Conservation (phyloP, 2,329 filamentous ascomycete species). For the Chaetomium sp. region DNA sequence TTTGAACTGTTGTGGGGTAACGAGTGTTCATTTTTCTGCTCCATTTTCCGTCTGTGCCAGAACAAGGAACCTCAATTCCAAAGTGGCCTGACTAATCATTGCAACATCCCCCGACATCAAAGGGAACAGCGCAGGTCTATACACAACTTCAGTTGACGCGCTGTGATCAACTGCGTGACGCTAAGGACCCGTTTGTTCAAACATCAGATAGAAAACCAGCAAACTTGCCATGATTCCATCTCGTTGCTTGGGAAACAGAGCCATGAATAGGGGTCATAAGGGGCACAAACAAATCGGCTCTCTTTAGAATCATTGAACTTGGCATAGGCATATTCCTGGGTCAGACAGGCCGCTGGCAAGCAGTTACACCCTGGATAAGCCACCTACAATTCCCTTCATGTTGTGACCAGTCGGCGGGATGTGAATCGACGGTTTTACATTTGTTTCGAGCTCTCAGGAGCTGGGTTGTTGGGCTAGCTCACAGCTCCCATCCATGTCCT, state of each 20-base stretch:
- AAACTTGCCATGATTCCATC: background rate
- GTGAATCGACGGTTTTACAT: background rate
- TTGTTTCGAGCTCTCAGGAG: background rate
- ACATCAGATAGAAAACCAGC: background rate
- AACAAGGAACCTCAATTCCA: background rate
- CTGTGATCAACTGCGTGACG: background rate
- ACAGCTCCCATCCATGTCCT: background rate
- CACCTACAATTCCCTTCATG: background rate
- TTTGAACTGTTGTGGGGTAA: background rate
- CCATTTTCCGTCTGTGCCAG: background rate
- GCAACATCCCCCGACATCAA: background rate
- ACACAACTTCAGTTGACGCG: background rate
- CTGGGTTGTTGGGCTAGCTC: background rate
- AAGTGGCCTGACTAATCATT: background rate
- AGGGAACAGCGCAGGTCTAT: background rate
- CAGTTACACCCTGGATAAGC: background rate
- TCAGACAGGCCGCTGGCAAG: background rate
- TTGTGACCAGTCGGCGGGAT: background rate
- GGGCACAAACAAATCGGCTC: background rate
- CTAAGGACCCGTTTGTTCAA: background rate
- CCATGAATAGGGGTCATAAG: background rate
- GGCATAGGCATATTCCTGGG: background rate
- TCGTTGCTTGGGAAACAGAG: slow-evolving; percentile 3
- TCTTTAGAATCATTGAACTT: background rate
- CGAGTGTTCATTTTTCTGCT: background rate